Evolutionary conservation across 352 stramenopile genomes (phyloP).

Genomic region (Albugo laibachii): DNA sequence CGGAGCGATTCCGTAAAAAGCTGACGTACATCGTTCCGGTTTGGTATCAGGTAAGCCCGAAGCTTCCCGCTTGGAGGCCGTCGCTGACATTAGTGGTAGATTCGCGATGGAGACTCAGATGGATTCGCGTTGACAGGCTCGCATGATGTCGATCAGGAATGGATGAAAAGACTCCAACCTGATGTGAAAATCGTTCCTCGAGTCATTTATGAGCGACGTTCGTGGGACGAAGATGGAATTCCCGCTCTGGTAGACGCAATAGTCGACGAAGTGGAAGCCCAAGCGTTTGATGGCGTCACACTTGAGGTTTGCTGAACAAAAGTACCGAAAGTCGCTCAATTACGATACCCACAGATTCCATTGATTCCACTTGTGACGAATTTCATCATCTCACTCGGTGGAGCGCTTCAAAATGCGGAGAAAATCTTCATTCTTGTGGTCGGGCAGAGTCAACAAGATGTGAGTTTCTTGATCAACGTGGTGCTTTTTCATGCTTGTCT

Average conservation of each 20-base stretch:
- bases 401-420: neutral
- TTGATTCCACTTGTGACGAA: neutral
- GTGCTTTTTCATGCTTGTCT: neutral
- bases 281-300: conserved; percentile 48
- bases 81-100: neutral
- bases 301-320: conserved; percentile 52
- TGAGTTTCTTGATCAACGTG: neutral
- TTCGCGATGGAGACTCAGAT: conserved; percentile 17
- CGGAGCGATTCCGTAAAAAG: conserved; percentile 45
- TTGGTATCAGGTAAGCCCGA: conserved; percentile 49
- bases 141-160: conserved; percentile 47
- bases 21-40: conserved; percentile 62
- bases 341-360: neutral
- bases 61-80: neutral
- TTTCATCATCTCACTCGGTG: conserved; percentile 1
- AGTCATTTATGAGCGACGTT: conserved; percentile 62
- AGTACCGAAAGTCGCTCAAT: conserved; percentile 25
- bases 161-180: conserved; percentile 11
- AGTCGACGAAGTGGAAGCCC: conserved; percentile 14
- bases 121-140: conserved; percentile 36
- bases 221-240: conserved; percentile 24
- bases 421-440: neutral
- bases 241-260: conserved; percentile 30
- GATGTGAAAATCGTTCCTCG: conserved; percentile 47
- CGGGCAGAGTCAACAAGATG: neutral